These are phyloP conservation scores for Ricinus communis DNA, from an alignment of 345 rosid species.

Conservation along the genomic window DNA sequence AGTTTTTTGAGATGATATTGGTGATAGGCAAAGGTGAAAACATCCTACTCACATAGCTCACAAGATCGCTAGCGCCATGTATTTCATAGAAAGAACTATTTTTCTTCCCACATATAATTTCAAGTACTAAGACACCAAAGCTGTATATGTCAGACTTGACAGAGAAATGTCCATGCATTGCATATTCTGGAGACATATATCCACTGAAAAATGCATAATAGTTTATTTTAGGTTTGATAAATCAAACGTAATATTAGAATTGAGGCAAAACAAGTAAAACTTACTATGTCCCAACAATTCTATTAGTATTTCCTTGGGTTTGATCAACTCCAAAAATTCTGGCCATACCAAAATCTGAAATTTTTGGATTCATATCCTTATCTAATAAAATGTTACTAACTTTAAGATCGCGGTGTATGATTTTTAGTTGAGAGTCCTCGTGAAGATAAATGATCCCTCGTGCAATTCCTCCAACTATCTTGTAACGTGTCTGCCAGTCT, in stretches of 20 bases:
- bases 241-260: too few relatives aligned
- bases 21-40: background rate
- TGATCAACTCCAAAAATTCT: constrained; percentile 28
- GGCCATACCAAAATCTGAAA: constrained; percentile 34
- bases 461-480: constrained; percentile 26
- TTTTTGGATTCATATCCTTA: constrained; percentile 25
- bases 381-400: constrained; percentile 28
- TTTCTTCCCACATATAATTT: constrained; percentile 22
- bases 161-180: constrained; percentile 28
- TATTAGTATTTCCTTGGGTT: constrained; percentile 21
- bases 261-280: constrained; percentile 1
- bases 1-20: too few relatives aligned
- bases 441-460: constrained; percentile 32
- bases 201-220: background rate
- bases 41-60: constrained; percentile 18
- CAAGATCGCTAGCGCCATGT: constrained; percentile 11
- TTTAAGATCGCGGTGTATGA: constrained; percentile 32
- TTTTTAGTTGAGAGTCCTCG: constrained; percentile 20
- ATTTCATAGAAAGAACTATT: constrained; percentile 17
- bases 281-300: constrained; percentile 29
- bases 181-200: constrained; percentile 16
- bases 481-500: constrained; percentile 26
- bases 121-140: constrained; percentile 27
- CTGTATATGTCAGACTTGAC: constrained; percentile 12
- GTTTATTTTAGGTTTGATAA: background rate